Base-by-base conservation (phyloP, 169 alveolate species). In the Eimeria maxima region DNA sequence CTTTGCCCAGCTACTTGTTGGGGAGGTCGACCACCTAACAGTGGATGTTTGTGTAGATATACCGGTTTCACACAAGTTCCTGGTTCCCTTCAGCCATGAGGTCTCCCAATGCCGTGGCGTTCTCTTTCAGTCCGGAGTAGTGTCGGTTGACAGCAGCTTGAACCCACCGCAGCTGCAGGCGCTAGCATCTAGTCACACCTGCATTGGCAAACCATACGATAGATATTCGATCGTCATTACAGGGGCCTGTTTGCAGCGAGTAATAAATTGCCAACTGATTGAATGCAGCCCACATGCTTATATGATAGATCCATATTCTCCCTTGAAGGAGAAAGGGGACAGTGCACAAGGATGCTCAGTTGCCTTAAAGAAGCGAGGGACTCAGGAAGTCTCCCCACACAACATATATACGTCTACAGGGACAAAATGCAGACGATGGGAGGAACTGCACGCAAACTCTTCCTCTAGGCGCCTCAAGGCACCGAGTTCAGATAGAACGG, bases 21-120 rank as follows among this genome's bases (percentile, higher is more conserved):
- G 81, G 60, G 93, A 57, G n/a, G 93, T 63, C 47, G 93, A 87
- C 65, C 93, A 87, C 38, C 78, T 44, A 87, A 87, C 67, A 20
- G 33, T 87, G 16, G 93, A 87, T 42, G 29, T 87, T 24, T 87
- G 93, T 65, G 63, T 87, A 16, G 93, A 87, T 42, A 42, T 87
- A 20, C 93, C 93, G n/a, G 65, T 20, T 0, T 29, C 93, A 8
- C 93, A 87, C 42, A 47, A 87, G 44, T 11, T 87, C 16, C 93
- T 87, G 47, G 47, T 87, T 87, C 93, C 93, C 45, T 60, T 87
- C n/a, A 87, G 81, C 73, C 78, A 87, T 60, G 73, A 87, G 27
- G 53, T 20, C 4, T 7, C 63, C 22, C 45, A 87, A 14, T 87
- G 93, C 63, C 93, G 83, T 16, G 93, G 93, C 6, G 45, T 87